phyloP scores from a whole-genome alignment of 176 grass and related monocot genomes.

The Saccharum spontaneum region DNA sequence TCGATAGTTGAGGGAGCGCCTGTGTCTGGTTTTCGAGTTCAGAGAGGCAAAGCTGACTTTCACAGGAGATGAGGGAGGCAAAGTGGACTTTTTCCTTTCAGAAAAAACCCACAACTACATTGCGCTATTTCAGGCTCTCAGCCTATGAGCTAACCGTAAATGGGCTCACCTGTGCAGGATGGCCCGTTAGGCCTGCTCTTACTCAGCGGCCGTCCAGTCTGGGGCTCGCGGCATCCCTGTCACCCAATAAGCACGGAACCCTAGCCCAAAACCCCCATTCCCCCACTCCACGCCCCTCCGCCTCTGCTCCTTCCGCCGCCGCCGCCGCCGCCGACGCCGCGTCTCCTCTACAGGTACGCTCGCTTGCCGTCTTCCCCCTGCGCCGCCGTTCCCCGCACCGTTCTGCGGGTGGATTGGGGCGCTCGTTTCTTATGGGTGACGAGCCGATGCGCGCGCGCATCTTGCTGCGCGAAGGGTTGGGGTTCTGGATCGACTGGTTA shows the following conservation, averaged over 20 bases:
- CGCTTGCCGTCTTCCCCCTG: neutral
- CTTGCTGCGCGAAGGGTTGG: neutral
- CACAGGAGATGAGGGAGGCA: no score
- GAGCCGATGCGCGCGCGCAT: neutral
- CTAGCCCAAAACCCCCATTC: neutral
- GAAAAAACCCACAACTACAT: neutral
- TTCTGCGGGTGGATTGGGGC: no score
- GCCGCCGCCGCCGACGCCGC: no score
- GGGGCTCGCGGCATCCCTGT: neutral
- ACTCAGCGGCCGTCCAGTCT: neutral
- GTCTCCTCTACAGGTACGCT: neutral
- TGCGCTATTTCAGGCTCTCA: neutral
- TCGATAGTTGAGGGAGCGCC: no score
- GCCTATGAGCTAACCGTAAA: neutral
- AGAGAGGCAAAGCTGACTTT: no score
- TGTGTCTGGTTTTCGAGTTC: no score
- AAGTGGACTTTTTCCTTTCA: no score
- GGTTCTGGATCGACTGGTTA: neutral
- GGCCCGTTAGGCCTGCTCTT: neutral
- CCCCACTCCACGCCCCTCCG: neutral
- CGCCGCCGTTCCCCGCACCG: neutral
- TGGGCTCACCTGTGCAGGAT: neutral
- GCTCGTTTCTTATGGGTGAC: neutral
- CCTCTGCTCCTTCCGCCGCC: neutral
- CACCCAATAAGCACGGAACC: slow-evolving; percentile 12